A percentile compares a stretch with the other conserved stretches of the same genome.
These are phyloP conservation scores for Rehmannia glutinosa DNA, from an alignment of 257 asterid species.

Conservation along the genomic window DNA sequence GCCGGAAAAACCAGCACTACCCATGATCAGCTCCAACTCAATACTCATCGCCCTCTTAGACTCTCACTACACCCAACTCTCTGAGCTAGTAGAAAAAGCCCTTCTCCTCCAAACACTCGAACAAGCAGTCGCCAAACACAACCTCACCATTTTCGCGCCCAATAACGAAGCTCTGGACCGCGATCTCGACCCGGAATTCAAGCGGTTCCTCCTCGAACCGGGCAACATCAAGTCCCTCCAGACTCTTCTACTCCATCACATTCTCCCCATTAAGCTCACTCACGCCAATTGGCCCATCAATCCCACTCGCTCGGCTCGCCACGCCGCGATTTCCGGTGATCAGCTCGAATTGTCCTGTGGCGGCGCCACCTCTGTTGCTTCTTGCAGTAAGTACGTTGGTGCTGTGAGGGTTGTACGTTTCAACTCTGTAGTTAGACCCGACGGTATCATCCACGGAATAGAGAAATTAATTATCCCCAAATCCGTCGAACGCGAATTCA, in stretches of 20 bases:
- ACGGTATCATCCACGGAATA: slow-evolving; percentile 57
- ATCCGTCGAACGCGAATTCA: slow-evolving; percentile 49
- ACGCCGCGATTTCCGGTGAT: background rate
- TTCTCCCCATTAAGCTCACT: slow-evolving; percentile 32
- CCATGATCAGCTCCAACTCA: slow-evolving; percentile 47
- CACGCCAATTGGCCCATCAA: slow-evolving; percentile 18
- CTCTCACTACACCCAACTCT: slow-evolving; percentile 53
- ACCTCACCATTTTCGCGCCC: slow-evolving; percentile 58
- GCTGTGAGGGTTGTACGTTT: slow-evolving; percentile 24
- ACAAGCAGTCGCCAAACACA: slow-evolving; percentile 39
- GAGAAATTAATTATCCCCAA: no score
- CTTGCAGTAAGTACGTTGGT: slow-evolving; percentile 16
- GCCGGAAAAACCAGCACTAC: slow-evolving; percentile 20
- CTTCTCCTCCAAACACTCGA: slow-evolving; percentile 56
- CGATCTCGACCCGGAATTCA: slow-evolving; percentile 56
- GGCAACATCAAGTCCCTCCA: slow-evolving; percentile 50
- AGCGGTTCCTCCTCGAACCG: slow-evolving; percentile 47
- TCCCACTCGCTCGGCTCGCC: background rate
- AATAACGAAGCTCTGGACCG: slow-evolving; percentile 49
- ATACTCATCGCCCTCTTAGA: slow-evolving; percentile 56
- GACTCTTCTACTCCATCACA: slow-evolving; percentile 40
- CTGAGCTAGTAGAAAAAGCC: slow-evolving; percentile 60
- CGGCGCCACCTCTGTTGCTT: no score
- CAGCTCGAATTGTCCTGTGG: background rate
- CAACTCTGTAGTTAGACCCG: slow-evolving; percentile 40